Evolutionary conservation across 495 filamentous ascomycete genomes (phyloP), one percentile per base, ranked within the genome.

Genomic region (Penicillium parvum): DNA sequence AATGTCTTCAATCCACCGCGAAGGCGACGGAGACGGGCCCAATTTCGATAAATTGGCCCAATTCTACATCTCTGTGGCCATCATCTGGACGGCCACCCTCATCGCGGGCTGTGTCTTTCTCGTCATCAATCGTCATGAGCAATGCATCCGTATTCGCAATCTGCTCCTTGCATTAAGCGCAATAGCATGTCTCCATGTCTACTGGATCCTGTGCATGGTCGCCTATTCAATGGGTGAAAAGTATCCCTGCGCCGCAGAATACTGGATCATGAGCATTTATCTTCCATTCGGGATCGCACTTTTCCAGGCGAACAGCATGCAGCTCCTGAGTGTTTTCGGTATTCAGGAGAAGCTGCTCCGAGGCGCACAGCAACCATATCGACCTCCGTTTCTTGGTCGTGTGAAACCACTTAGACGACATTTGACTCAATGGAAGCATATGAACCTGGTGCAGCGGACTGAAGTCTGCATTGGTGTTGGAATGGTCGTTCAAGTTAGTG

Each of bases 61-160:
- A 17, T 52, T 65, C 41, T 78, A 74, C 43, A 55, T 71, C 16
- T 48, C 53, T 47, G 60, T 74, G 28, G 63, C 63, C 41, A 65
- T 69, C 41, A 49, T 69, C 41, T 81, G 77, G 73, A 78, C 76
- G 1, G 28, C 66, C 19, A 30, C 74, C 18, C 40, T 85, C 16
- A 53, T 66, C 43, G 37, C 39, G 28, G 77, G 74, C 37, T 63
- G 75, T 55, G 55, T 45, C 30, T 72, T 71, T 40, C 68, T 85
- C 12, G 63, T 71, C 40, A 25, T 30, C 3, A 67, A 78, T 44
- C 80, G 81, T 8, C 39, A 69, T 30, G 63, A 63, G 6, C 71
- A 78, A 15, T 71, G 73, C 32, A 65, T 84, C 17, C 68, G 73
- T 23, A 75, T 84, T 35, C 76, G 82, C 16, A 74, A 74, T 38